Conservation (phyloP, 257 asterid genomes). For the Jaltomata sinuosa region DNA sequence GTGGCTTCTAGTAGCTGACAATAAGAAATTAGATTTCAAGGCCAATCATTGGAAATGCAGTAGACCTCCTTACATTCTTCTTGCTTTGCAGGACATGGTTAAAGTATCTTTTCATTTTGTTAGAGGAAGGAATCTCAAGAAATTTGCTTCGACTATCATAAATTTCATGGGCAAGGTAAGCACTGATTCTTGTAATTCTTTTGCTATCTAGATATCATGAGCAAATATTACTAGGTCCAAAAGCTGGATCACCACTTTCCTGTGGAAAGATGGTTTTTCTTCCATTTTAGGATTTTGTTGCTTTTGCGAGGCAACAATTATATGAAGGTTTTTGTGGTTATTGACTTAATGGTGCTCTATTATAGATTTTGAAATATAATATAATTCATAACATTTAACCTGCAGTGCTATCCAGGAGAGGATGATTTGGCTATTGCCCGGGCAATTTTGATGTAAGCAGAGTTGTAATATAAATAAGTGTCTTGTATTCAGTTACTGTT, state of each 20-base stretch:
- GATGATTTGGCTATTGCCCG: constrained; percentile 91
- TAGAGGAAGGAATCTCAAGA: constrained; percentile 74
- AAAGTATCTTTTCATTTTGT: constrained; percentile 82
- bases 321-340: not conserved
- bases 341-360: not conserved
- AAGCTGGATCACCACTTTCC: not conserved
- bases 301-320: not conserved
- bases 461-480: not conserved
- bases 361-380: not conserved
- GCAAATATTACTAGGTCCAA: not conserved
- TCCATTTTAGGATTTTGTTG: not conserved
- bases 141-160: constrained; percentile 75
- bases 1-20: not conserved
- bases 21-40: not conserved
- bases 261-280: not conserved
- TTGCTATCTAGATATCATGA: not conserved
- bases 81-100: constrained; percentile 69
- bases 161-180: constrained; percentile 92
- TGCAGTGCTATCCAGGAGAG: constrained; percentile 99
- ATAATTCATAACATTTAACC: constrained; percentile 7
- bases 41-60: not conserved
- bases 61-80: not conserved
- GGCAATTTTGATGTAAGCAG: constrained; percentile 80
- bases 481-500: not conserved
- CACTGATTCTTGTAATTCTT: not conserved